Evolutionary conservation across 768 basidiomycete genomes (phyloP).

Genomic region (Tylopilus plumbeoviolaceoides): DNA sequence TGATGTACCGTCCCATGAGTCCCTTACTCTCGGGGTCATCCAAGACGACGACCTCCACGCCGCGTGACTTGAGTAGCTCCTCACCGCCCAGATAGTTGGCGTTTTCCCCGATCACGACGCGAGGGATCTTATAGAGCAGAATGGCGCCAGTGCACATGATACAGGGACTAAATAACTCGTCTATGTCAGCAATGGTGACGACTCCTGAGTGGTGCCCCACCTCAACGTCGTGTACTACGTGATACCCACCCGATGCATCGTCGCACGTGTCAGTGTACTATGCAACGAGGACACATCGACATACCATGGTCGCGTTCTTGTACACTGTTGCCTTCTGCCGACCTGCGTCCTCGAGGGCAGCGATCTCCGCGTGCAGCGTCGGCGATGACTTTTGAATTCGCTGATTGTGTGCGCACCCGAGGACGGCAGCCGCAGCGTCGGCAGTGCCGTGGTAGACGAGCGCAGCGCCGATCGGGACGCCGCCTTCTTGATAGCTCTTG

Average conservation of each 20-base stretch:
- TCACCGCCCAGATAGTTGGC: slow-evolving; percentile 51
- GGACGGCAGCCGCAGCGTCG: slow-evolving; percentile 15
- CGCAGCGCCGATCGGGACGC: slow-evolving; percentile 61
- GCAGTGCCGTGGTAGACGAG: slow-evolving; percentile 34
- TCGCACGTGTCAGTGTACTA: background rate
- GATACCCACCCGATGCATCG: too few relatives aligned
- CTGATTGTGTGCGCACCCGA: slow-evolving; percentile 43
- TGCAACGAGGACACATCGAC: background rate
- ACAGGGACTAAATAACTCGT: slow-evolving; percentile 40
- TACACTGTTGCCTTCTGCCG: slow-evolving; percentile 44
- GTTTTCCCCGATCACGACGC: slow-evolving; percentile 66
- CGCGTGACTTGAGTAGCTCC: slow-evolving; percentile 43
- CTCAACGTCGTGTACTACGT: background rate
- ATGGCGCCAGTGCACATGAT: slow-evolving; percentile 65
- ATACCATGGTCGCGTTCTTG: slow-evolving; percentile 34
- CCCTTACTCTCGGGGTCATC: slow-evolving; percentile 48
- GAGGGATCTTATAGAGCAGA: slow-evolving; percentile 58
- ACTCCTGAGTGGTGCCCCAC: background rate
- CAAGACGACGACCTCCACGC: slow-evolving; percentile 51
- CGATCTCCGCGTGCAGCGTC: slow-evolving; percentile 46
- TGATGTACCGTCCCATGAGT: slow-evolving; percentile 55
- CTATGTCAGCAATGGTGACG: background rate
- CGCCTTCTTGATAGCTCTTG: slow-evolving; percentile 47
- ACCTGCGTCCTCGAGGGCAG: slow-evolving; percentile 52
- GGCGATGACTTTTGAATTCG: slow-evolving; percentile 42